Evolutionary conservation across 1,284 basidiomycete species (phyloP).

Genomic region (Ceratorhiza oryzae-sativae): DNA sequence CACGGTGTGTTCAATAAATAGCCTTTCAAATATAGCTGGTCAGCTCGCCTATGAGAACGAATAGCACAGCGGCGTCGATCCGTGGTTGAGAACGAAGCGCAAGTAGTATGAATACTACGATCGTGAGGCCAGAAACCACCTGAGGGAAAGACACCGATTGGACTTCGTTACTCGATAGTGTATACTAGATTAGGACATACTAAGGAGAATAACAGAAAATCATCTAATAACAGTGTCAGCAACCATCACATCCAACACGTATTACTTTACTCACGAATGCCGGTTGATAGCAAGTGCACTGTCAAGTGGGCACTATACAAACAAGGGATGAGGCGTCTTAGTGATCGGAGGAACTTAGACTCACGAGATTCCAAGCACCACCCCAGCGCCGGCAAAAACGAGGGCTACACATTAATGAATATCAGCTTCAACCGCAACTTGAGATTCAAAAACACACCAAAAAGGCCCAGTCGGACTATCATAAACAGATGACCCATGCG

Average conservation of each 20-base stretch:
- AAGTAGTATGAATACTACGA: slow-evolving; percentile 17
- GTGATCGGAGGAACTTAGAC: neutral
- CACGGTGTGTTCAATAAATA: neutral
- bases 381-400: slow-evolving; percentile 20
- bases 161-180: neutral
- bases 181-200: neutral
- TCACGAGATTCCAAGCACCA: slow-evolving; percentile 33
- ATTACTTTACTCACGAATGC: slow-evolving; percentile 10
- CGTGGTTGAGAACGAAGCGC: slow-evolving; percentile 22
- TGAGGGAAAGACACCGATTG: neutral
- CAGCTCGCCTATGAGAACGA: slow-evolving; percentile 18
- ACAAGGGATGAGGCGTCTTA: neutral
- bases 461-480: slow-evolving; percentile 20
- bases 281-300: slow-evolving; percentile 6
- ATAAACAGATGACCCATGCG: slow-evolving; percentile 22
- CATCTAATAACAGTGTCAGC: slow-evolving; percentile 10
- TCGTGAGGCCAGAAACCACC: slow-evolving; percentile 30
- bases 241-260: neutral
- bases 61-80: slow-evolving; percentile 24
- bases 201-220: slow-evolving; percentile 34
- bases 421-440: neutral
- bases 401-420: neutral
- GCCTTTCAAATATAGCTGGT: neutral
- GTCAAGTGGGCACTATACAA: slow-evolving; percentile 9
- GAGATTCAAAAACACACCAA: neutral